phyloP scores from a whole-genome alignment of 208 protist species.

The Tetramitus jugosus region DNA sequence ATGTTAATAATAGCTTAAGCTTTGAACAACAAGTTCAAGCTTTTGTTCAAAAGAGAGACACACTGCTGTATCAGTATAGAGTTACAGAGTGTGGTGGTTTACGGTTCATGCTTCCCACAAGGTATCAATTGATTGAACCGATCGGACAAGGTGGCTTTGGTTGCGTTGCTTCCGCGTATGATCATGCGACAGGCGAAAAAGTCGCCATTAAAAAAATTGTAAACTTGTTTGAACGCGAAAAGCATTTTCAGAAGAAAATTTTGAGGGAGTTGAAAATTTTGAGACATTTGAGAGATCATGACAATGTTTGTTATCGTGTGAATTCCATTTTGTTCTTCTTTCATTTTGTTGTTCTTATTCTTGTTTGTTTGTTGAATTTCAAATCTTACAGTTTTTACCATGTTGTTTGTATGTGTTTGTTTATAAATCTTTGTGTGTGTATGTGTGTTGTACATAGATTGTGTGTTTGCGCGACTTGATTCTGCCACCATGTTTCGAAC shows the following conservation, averaged over 20 bases:
- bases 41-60: too few relatives aligned
- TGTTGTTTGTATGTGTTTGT: too few relatives aligned
- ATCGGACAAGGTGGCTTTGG: conserved; percentile 6
- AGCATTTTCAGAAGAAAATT: conserved; percentile 11
- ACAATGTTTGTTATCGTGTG: neutral
- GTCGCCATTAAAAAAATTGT: conserved; percentile 19
- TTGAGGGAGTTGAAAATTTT: conserved; percentile 21
- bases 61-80: too few relatives aligned
- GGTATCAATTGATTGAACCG: neutral
- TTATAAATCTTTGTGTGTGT: neutral
- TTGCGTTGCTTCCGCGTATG: neutral
- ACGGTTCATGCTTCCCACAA: neutral
- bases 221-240: neutral
- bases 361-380: too few relatives aligned
- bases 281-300: neutral
- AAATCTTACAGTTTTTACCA: neutral
- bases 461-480: neutral
- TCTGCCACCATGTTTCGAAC: neutral
- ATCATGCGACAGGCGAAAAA: neutral
- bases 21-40: too few relatives aligned
- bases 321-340: neutral
- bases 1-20: too few relatives aligned
- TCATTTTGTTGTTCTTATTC: neutral
- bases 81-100: too few relatives aligned
- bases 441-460: neutral